Evolutionary conservation across 768 basidiomycete genomes (phyloP), one percentile per base, ranked within the genome.

Genomic region (Multifurca ochricompacta): DNA sequence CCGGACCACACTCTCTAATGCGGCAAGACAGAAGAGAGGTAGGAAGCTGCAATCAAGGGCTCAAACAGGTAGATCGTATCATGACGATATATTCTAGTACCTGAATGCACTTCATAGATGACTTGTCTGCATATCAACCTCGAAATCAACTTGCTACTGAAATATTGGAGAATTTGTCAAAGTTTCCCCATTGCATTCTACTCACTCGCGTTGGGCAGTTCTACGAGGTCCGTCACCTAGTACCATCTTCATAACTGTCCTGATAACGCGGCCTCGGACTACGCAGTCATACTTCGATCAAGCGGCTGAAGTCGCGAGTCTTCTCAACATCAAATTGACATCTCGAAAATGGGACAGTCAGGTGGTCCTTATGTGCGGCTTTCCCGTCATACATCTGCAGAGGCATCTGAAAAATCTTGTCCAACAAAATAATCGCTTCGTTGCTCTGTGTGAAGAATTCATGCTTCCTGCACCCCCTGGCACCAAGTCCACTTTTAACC

Each of bases 401-500:
- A 91, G 87, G 65, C 77, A 94, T 68, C 77, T 96, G 65, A 94
- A 91, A 68, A 73, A 82, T 16, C 74, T 97, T 32, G 85, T 98
- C 5, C 86, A 91, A 66, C 79, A 85, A 58, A 77, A 91, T 58
- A 83, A 82, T 44, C 83, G 83, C 21, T 92, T 88, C 61, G 92
- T 96, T 11, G 93, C 95, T 30, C 75, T 96, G 69, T 94, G 94
- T 65, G 94, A 98, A 68, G 94, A 98, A 67, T 93, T 90, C 67
- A 81, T 79, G 43, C 75, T 73, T 6, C 68, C 71, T 45, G 67
- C 71, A 7, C 62, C 67, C 2, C 51, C 69, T 1, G 81, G 81
- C 9, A 70, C 71, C 40, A 82, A 80, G 61, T 77, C 76, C 31
- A 73, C 73, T 39, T 89, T 90, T 58, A 83, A 90, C 36, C 75